Base-by-base conservation (phyloP, 495 filamentous ascomycete genomes). In the Talaromyces nanjingensis region DNA sequence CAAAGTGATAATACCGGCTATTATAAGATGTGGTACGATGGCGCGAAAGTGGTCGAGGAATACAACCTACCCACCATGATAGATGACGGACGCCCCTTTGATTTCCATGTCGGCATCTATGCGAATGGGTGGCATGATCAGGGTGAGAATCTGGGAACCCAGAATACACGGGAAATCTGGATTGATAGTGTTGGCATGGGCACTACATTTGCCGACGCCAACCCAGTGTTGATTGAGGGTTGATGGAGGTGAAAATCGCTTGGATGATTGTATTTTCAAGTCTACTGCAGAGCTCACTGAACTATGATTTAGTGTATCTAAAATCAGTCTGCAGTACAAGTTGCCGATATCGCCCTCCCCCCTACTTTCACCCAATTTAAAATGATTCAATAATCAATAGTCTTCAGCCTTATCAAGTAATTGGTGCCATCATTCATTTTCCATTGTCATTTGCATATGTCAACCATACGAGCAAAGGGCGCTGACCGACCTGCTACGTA, bases 101-200 rank as follows among this genome's bases (percentile, higher is more conserved):
- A 84, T 71, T 84, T 82, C 70, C 73, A 80, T 4, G 79, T 81
- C 47, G 83, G 82, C 1, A 71, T 84, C 8, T 86, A 84, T 69
- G 83, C 83, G 0, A 86, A 84, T 67, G 76, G 74, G 6, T 86
- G 83, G 83, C 74, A 84, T 62, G 83, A 84, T 62, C 71, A 80
- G 60, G 64, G 60, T 1, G 65, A 68, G 16, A 72, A 77, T 64
- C 65, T 74, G 64, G 82, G 82, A 0, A 77, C 69, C 2, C 82
- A 84, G 73, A 72, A 72, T 0, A 80, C 78, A 6, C 67, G 82
- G 4, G 73, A 81, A 66, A 69, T 84, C 16, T 86, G 82, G 79
- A 83, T 76, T 66, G 82, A 84, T 68, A 75, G 84, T 72, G 79
- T 84, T 68, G 76, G 77, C 12, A 66, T 76, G 7, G 82, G 81